These are phyloP conservation scores for Fusarium fujikuroi DNA, from an alignment of 2,329 filamentous ascomycete species.

Conservation along the genomic window DNA sequence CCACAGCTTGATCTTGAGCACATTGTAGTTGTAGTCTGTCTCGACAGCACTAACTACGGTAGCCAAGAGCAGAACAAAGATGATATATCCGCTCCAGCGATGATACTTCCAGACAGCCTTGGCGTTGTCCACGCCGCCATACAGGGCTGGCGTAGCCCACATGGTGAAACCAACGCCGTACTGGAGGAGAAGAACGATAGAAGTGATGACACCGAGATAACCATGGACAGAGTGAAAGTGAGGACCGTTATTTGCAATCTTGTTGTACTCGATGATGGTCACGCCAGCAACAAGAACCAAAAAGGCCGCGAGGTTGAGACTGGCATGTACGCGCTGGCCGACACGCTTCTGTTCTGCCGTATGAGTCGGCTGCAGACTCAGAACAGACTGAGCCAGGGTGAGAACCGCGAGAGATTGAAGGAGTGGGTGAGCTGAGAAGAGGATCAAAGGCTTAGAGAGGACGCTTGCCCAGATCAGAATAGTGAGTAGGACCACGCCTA, in stretches of 20 bases:
- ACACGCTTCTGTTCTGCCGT: slow-evolving; percentile 76
- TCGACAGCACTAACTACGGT: slow-evolving; percentile 80
- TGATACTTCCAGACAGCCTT: slow-evolving; percentile 93
- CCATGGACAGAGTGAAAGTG: slow-evolving; percentile 87
- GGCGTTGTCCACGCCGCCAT: slow-evolving; percentile 81
- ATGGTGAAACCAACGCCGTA: slow-evolving; percentile 83
- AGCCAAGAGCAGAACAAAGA: slow-evolving; percentile 75
- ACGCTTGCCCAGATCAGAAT: slow-evolving; percentile 82
- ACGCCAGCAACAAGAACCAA: slow-evolving; percentile 72
- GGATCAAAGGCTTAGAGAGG: slow-evolving; percentile 74
- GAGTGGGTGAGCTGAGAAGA: slow-evolving; percentile 91
- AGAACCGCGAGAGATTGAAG: slow-evolving; percentile 74
- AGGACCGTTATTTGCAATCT: slow-evolving; percentile 70
- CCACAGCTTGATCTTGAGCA: slow-evolving; percentile 81
- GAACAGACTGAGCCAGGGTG: slow-evolving; percentile 79
- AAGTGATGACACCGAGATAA: slow-evolving; percentile 82
- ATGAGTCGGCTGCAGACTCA: slow-evolving; percentile 88
- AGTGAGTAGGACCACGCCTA: slow-evolving; percentile 78
- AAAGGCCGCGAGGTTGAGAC: slow-evolving; percentile 74
- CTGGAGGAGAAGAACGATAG: slow-evolving; percentile 76
- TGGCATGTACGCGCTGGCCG: slow-evolving; percentile 72
- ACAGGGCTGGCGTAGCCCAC: slow-evolving; percentile 78
- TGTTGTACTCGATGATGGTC: slow-evolving; percentile 84
- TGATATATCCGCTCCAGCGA: slow-evolving; percentile 77
- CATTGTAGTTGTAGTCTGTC: slow-evolving; percentile 77